Percentiles rank a stretch among this genome's conserved stretches.
Conservation (phyloP, 106 monocot species). For the Phalaenopsis aphrodite region DNA sequence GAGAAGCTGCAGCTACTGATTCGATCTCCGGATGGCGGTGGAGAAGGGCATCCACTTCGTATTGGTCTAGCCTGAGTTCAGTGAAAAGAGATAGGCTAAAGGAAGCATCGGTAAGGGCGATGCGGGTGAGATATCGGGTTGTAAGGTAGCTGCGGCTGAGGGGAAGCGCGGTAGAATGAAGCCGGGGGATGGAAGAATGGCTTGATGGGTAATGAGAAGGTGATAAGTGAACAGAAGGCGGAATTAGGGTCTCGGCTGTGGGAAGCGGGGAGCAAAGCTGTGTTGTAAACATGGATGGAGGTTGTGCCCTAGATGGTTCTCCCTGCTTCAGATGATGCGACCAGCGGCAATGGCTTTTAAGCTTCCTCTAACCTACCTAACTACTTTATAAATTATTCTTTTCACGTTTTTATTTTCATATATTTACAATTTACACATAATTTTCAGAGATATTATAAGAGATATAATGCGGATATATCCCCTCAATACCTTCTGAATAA, state of each 20-base stretch:
- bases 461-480: too few species aligned
- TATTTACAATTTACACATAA: too few species aligned
- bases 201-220: background rate
- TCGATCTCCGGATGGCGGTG: conserved; percentile 19
- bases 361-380: too few species aligned
- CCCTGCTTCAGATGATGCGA: background rate
- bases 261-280: background rate
- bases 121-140: background rate
- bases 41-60: conserved; percentile 10
- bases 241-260: background rate
- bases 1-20: background rate
- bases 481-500: too few species aligned
- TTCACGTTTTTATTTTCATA: too few species aligned
- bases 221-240: background rate
- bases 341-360: background rate
- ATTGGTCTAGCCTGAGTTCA: background rate
- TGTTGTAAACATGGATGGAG: background rate
- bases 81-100: background rate
- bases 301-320: background rate
- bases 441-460: too few species aligned
- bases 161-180: background rate
- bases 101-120: background rate
- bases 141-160: too few species aligned
- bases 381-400: too few species aligned
- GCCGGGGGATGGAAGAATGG: background rate